Base-by-base conservation (phyloP, 805 yeast genomes). In the Starmerella davenportii region DNA sequence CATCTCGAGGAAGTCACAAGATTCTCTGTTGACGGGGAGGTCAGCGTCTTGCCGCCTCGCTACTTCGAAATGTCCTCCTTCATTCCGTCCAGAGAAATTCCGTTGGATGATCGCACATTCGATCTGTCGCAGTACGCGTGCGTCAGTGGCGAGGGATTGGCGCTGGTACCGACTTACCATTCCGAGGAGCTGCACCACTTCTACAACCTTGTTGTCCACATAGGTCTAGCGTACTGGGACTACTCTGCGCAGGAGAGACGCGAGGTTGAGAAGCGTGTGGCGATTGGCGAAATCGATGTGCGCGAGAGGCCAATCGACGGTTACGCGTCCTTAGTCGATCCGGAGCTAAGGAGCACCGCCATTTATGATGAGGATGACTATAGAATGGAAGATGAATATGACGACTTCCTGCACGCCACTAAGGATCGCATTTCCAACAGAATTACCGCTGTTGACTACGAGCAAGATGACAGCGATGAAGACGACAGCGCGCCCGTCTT, bases 1-100 rank as follows among this genome's bases (percentile, higher is more conserved):
- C 30, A 39, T 28, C 29, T 44, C 17, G 15, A 21, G 7, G 48
- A 44, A 17, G 5, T 9, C 21, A 42, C 40, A 15, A 25, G 16
- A 9, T 29, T 29, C 19, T 7, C 7, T 7, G 11, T 23, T 11
- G 25, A 11, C 25, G 25, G 11, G 9, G 32, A 29, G 19, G 16
- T 7, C 8, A 8, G 9, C 19, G 32, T 7, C 9, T 9, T 29
- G 8, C 32, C 32, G 9, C 32, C 8, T 7, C 5, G 32, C 11
- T 29, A 15, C 19, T 29, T 8, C 19, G 32, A 29, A 14, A 5
- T 29, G 5, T 15, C 15, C 19, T 7, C 8, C 19, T 29, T 8
- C 19, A 29, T 14, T 7, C 32, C 32, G 13, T 7, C 15, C 16
- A 7, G 13, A 5, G 32, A 29, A 7, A 17, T 29, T 14, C 32